phyloP scores from a whole-genome alignment of 106 monocot species.

The Dendrobium catenatum region DNA sequence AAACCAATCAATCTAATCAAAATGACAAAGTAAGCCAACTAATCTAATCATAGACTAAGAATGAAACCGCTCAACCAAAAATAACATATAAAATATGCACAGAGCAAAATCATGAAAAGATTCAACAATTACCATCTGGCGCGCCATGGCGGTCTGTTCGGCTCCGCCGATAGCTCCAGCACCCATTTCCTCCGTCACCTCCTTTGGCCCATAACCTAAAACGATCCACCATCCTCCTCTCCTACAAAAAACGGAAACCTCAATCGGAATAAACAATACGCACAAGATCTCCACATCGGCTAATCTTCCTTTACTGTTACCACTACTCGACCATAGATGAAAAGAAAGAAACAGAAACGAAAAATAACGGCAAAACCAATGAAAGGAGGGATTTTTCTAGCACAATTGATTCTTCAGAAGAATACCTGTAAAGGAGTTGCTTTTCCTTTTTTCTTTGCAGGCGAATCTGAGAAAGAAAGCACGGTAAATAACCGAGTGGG shows the following conservation, averaged over 20 bases:
- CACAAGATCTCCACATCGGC: background rate
- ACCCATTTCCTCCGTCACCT: slow-evolving; percentile 91
- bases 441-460: slow-evolving; percentile 54
- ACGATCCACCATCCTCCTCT: slow-evolving; percentile 81
- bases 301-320: background rate
- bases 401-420: background rate
- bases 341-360: background rate
- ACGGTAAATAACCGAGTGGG: slow-evolving; percentile 18
- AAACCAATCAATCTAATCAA: background rate
- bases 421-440: slow-evolving; percentile 74
- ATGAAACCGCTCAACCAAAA: background rate
- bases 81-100: background rate
- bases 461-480: slow-evolving; percentile 26
- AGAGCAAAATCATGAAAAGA: background rate
- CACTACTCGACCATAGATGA: too few relatives aligned
- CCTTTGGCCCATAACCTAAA: slow-evolving; percentile 79
- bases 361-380: background rate
- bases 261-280: background rate
- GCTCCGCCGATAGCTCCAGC: slow-evolving; percentile 61
- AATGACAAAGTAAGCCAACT: background rate
- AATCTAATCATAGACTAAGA: background rate
- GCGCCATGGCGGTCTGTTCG: slow-evolving; percentile 56
- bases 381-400: background rate
- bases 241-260: slow-evolving; percentile 28
- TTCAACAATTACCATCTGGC: slow-evolving; percentile 49